These are phyloP conservation scores for Trifolium repens DNA, from an alignment of 306 rosid species.

Conservation along the genomic window DNA sequence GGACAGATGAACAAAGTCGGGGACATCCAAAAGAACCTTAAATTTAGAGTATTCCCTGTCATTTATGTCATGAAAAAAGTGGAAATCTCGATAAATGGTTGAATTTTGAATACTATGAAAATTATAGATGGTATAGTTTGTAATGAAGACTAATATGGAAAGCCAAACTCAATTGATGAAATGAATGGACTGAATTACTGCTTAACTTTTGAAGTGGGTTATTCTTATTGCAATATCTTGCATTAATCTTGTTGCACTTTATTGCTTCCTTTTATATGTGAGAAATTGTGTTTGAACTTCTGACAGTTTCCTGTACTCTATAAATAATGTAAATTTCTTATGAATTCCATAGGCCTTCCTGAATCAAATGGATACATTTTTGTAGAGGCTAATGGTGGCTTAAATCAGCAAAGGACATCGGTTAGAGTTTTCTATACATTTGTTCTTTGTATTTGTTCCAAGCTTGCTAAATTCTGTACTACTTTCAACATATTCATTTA, in stretches of 20 bases:
- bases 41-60: slow-evolving; percentile 5
- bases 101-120: slow-evolving; percentile 14
- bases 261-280: slow-evolving; percentile 12
- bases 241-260: slow-evolving; percentile 5
- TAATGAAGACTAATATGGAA: not conserved
- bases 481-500: slow-evolving; percentile 39
- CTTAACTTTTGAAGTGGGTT: slow-evolving; percentile 19
- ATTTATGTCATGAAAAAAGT: not conserved
- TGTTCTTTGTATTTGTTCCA: slow-evolving; percentile 21
- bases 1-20: not conserved
- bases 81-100: not conserved
- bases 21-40: not conserved
- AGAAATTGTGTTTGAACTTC: slow-evolving; percentile 6
- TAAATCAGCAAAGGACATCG: slow-evolving; percentile 88
- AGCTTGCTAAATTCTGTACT: slow-evolving; percentile 25
- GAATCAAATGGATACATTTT: slow-evolving; percentile 84
- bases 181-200: not conserved
- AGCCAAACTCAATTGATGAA: slow-evolving; percentile 16
- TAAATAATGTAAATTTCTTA: slow-evolving; percentile 30
- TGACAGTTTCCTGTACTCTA: slow-evolving; percentile 21
- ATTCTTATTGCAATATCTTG: slow-evolving; percentile 16
- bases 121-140: not conserved
- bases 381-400: slow-evolving; percentile 89
- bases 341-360: slow-evolving; percentile 57
- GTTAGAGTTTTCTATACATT: slow-evolving; percentile 50